Percentiles rank a stretch among this genome's conserved stretches.
Conservation (phyloP, 768 basidiomycete species). For the Inosperma sp. region DNA sequence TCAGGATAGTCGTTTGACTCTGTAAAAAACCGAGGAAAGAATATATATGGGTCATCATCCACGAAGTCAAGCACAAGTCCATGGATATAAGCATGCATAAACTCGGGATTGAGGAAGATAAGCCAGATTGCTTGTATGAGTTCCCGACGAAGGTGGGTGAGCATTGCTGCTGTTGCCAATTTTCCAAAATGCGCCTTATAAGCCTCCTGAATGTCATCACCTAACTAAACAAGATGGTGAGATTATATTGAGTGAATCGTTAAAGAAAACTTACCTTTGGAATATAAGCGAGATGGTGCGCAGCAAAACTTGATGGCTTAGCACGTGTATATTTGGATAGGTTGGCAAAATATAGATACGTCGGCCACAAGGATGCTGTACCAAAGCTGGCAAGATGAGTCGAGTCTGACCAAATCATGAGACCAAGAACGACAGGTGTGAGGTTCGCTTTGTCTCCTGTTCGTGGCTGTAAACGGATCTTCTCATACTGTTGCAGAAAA, state of each 20-base stretch:
- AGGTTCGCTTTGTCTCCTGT: too few relatives aligned
- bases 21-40: slow-evolving; percentile 33
- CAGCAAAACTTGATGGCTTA: slow-evolving; percentile 36
- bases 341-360: slow-evolving; percentile 33
- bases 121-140: slow-evolving; percentile 30
- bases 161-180: neutral
- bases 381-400: slow-evolving; percentile 34
- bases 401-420: slow-evolving; percentile 32
- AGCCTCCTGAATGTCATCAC: too few relatives aligned
- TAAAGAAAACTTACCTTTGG: slow-evolving; percentile 15
- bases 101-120: slow-evolving; percentile 22
- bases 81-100: slow-evolving; percentile 25
- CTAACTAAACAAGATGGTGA: too few relatives aligned
- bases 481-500: slow-evolving; percentile 15
- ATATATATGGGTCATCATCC: slow-evolving; percentile 26
- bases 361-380: slow-evolving; percentile 29
- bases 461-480: too few relatives aligned
- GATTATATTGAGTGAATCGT: too few relatives aligned
- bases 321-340: slow-evolving; percentile 34
- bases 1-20: slow-evolving; percentile 38
- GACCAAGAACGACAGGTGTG: slow-evolving; percentile 17
- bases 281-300: slow-evolving; percentile 39
- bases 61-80: slow-evolving; percentile 30
- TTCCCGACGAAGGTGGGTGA: neutral
- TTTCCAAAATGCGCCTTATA: too few relatives aligned